Evolutionary conservation across 164 flowering plant genomes (phyloP).

Genomic region (Houttuynia cordata): DNA sequence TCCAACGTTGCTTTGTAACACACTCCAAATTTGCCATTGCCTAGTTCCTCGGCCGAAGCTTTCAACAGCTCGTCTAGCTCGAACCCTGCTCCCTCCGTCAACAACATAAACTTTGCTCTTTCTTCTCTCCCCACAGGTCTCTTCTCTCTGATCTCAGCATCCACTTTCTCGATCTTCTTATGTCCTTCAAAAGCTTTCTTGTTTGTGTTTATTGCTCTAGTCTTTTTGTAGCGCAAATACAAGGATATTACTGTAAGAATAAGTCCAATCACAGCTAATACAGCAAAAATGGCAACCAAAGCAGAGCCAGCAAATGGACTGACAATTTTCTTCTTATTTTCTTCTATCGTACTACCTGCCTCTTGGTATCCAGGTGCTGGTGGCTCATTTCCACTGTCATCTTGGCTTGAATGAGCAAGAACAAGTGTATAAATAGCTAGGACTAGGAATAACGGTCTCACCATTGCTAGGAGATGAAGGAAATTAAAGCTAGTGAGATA

Average conservation of each 20-base stretch:
- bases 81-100: slow-evolving; percentile 17
- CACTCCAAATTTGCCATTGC: slow-evolving; percentile 48
- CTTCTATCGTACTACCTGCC: no score
- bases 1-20: slow-evolving; percentile 37
- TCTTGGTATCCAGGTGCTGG: slow-evolving; percentile 2
- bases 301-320: background rate
- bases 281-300: slow-evolving; percentile 9
- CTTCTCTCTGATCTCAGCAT: background rate
- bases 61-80: slow-evolving; percentile 43
- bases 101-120: slow-evolving; percentile 28
- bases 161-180: background rate
- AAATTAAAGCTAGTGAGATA: no score
- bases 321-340: no score
- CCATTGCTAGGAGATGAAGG: background rate
- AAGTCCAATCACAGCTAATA: slow-evolving; percentile 21
- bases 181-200: slow-evolving; percentile 3
- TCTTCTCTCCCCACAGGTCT: slow-evolving; percentile 7
- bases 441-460: background rate
- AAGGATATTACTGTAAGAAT: slow-evolving; percentile 19
- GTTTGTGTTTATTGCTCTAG: slow-evolving; percentile 10
- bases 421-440: background rate
- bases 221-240: slow-evolving; percentile 22
- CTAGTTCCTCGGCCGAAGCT: slow-evolving; percentile 61
- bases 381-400: slow-evolving; percentile 1
- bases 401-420: slow-evolving; percentile 1